Conservation (phyloP, 148 eudicot species). For the Vaccinium macrocarpon region DNA sequence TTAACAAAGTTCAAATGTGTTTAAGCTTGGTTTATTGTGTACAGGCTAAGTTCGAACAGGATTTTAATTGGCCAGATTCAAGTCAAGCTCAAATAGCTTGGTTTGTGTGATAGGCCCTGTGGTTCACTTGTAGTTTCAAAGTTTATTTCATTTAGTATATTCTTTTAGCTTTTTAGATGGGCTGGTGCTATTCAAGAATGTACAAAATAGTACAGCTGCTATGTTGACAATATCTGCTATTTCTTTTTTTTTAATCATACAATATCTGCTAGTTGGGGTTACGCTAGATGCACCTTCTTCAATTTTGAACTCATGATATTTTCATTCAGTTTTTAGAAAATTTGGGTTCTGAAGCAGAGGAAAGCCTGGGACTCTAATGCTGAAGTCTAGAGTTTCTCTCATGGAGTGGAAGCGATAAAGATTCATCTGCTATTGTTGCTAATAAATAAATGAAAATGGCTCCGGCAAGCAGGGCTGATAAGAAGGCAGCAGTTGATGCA, state of each 20-base stretch:
- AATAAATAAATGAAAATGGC: conserved; percentile 43
- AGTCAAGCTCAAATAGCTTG: not conserved
- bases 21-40: not conserved
- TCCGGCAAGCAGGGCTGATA: conserved; percentile 67
- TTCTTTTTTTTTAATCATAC: too few relatives aligned
- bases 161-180: not conserved
- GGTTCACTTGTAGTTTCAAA: not conserved
- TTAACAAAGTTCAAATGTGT: not conserved
- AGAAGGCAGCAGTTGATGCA: conserved; percentile 72
- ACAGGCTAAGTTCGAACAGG: not conserved
- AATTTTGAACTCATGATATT: not conserved
- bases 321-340: conserved; percentile 5
- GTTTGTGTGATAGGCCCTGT: not conserved
- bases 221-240: not conserved
- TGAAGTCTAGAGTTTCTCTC: conserved; percentile 11
- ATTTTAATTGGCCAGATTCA: not conserved
- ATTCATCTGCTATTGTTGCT: conserved; percentile 13
- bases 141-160: not conserved
- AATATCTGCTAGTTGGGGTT: not conserved
- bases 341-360: conserved; percentile 9
- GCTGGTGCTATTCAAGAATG: not conserved
- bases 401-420: conserved; percentile 25
- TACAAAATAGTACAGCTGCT: not conserved
- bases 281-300: not conserved
- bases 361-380: not conserved